phyloP scores from a whole-genome alignment of 2,329 filamentous ascomycete genomes.

The Bipolaris bicolor region DNA sequence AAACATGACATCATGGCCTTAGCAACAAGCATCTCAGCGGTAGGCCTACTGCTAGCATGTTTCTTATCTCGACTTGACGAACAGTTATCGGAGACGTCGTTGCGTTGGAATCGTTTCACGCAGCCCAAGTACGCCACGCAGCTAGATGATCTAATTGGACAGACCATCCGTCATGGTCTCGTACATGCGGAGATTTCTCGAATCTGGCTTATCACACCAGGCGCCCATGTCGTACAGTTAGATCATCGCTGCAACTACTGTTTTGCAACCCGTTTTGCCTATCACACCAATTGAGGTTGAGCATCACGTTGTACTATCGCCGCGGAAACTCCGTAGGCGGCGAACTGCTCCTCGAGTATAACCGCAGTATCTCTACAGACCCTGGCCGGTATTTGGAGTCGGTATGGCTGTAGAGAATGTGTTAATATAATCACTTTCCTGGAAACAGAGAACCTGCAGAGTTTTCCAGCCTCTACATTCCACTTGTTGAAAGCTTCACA shows the following conservation, averaged over 20 bases:
- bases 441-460: background rate
- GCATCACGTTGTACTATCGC: constrained; percentile 3
- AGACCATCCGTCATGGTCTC: background rate
- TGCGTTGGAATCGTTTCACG: background rate
- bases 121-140: background rate
- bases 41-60: background rate
- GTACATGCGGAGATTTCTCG: constrained; percentile 1
- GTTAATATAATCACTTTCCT: background rate
- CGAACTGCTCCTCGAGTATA: constrained; percentile 1
- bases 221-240: background rate
- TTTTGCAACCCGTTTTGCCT: background rate
- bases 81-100: background rate
- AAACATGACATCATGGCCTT: constrained; percentile 9
- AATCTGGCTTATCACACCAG: constrained; percentile 11
- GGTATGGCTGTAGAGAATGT: background rate
- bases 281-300: constrained; percentile 9
- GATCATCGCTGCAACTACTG: constrained; percentile 7
- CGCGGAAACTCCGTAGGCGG: constrained; percentile 10
- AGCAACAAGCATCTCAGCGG: constrained; percentile 8
- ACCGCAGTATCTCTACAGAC: background rate
- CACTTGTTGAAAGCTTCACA: constrained; percentile 1
- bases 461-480: background rate
- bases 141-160: background rate
- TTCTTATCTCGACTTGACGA: constrained; percentile 2
- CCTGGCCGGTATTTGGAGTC: constrained; percentile 8